Conservation (phyloP, 352 stramenopile species). For the Vaucheria bursata region DNA sequence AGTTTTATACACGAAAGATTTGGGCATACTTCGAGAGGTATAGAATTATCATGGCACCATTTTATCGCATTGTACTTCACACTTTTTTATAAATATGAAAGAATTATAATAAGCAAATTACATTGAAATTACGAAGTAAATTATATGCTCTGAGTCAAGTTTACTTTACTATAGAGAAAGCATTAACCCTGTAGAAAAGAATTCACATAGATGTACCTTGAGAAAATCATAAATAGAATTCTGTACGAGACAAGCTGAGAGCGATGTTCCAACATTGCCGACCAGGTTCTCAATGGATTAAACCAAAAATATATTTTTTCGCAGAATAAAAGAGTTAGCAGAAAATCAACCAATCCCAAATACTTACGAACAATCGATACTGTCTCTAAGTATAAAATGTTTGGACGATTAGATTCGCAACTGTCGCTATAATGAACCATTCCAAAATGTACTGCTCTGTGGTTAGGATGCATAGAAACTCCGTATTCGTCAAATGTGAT, state of each 20-base stretch:
- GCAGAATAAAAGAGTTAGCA: conserved; percentile 1
- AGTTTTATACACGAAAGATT: too few species aligned
- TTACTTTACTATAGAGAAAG: neutral
- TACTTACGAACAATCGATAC: conserved; percentile 74
- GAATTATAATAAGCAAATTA: too few species aligned
- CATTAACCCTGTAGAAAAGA: conserved; percentile 54
- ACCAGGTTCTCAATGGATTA: conserved; percentile 62
- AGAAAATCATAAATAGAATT: conserved; percentile 79
- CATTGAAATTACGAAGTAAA: too few species aligned
- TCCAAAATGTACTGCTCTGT: conserved; percentile 48
- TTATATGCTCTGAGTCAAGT: too few species aligned
- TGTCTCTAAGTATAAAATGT: conserved; percentile 55
- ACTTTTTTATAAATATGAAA: too few species aligned
- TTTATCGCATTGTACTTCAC: too few species aligned
- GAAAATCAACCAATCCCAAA: conserved; percentile 64
- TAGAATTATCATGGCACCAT: too few species aligned
- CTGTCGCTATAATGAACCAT: conserved; percentile 18
- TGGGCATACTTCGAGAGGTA: too few species aligned
- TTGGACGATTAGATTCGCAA: neutral
- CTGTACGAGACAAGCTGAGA: conserved; percentile 84
- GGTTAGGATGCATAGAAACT: conserved; percentile 75
- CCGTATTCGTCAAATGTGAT: conserved; percentile 79
- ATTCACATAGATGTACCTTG: conserved; percentile 81
- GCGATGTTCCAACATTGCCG: conserved; percentile 66
- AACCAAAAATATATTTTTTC: neutral